phyloP scores from a whole-genome alignment of 1,284 basidiomycete genomes.

The Cryptococcus hybrid region DNA sequence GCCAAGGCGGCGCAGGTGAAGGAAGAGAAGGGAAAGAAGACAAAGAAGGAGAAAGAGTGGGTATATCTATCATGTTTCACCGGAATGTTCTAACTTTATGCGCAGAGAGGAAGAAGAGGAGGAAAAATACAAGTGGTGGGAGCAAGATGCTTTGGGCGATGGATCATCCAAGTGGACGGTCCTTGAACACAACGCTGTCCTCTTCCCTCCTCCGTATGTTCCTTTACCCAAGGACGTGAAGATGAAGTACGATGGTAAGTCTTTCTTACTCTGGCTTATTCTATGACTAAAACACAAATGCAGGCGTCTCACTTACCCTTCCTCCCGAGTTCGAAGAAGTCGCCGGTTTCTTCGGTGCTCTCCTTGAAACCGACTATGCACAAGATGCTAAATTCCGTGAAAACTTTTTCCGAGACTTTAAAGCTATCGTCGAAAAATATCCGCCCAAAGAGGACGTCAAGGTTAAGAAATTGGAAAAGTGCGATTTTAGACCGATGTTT shows the following conservation, averaged over 20 bases:
- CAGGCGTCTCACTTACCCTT: slow-evolving; percentile 76
- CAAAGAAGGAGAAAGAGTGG: slow-evolving; percentile 54
- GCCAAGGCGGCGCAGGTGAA: neutral
- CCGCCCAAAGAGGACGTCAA: slow-evolving; percentile 76
- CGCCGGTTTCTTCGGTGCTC: slow-evolving; percentile 91
- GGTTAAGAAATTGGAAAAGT: slow-evolving; percentile 74
- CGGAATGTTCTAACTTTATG: neutral
- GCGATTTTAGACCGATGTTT: slow-evolving; percentile 94
- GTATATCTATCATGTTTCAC: slow-evolving; percentile 4
- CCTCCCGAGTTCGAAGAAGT: slow-evolving; percentile 91
- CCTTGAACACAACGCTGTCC: slow-evolving; percentile 88
- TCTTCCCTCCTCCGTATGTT: slow-evolving; percentile 94
- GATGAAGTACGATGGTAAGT: slow-evolving; percentile 91
- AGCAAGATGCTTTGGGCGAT: slow-evolving; percentile 63
- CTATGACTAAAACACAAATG: neutral
- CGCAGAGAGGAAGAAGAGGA: slow-evolving; percentile 36
- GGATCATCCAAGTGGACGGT: slow-evolving; percentile 86
- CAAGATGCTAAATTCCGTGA: slow-evolving; percentile 84
- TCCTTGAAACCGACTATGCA: slow-evolving; percentile 91
- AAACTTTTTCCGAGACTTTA: slow-evolving; percentile 96
- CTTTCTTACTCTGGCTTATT: neutral
- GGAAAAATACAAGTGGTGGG: slow-evolving; percentile 75
- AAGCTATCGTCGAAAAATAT: slow-evolving; percentile 69
- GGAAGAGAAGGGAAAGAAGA: slow-evolving; percentile 57
- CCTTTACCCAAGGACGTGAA: slow-evolving; percentile 80